Evolutionary conservation across 1,139 yeast genomes (phyloP), one percentile per base, ranked within the genome.

Genomic region (Keqinozyma sinolaborantium): DNA sequence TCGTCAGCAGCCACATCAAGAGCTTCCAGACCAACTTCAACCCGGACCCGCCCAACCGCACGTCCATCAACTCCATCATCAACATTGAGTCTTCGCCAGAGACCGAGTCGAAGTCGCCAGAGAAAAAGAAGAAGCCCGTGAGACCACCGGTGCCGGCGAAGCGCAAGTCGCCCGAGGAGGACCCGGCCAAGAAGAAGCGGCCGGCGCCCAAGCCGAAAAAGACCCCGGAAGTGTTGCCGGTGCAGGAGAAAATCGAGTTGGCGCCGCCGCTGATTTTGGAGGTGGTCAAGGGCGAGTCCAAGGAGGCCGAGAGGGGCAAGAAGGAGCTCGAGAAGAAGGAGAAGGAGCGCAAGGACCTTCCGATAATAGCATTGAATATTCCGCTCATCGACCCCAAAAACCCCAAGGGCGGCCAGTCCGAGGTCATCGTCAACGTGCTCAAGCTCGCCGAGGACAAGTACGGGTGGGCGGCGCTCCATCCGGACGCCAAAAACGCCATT

Each of bases 391-490:
- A 70, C 38, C 70, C 72, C 8, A 53, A 61, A 16, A 59, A 70
- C 23, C 79, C 79, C 23, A 60, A 70, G 31, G 79, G 82, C 6
- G 86, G 83, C 12, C 76, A 77, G 39, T 73, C 84, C 1, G 85
- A 80, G 48, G 87, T 84, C 2, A 79, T 83, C 1, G 73, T 88
- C 41, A 92, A 90, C 48, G 87, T 90, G 24, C 60, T 83, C 48
- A 79, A 81, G 45, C 59, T 87, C 35, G 84, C 95, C 3, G 95
- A 88, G 50, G 90, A 84, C 33, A 84, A 84, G 55, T 88, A 86
- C 55, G 95, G 95, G 2, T 83, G 82, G 75, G 77, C 79, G 14
- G 73, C 71, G 3, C 64, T 84, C 34, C 94, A 80, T 48, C 95
- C 86, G 8, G 77, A 75, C 45, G 81, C 83, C 2, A 71, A 71